phyloP scores from a whole-genome alignment of 208 protist species.

The Lotmaria passim region DNA sequence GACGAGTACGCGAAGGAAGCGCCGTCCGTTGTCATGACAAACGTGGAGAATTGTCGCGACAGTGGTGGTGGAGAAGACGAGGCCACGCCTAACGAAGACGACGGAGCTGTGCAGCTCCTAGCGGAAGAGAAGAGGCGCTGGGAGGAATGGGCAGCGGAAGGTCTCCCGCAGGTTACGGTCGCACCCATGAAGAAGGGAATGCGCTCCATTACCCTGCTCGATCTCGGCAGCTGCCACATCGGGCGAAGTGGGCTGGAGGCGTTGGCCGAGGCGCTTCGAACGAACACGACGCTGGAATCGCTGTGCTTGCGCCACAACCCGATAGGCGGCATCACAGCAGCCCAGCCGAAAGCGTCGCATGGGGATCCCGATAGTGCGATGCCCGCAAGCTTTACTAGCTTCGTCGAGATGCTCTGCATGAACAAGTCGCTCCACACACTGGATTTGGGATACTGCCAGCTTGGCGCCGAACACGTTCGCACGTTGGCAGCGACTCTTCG shows the following conservation, averaged over 20 bases:
- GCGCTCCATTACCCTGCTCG: constrained; percentile 59
- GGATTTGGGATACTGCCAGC: constrained; percentile 72
- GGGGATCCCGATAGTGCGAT: constrained; percentile 33
- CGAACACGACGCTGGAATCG: constrained; percentile 61
- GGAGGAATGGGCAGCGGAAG: constrained; percentile 25
- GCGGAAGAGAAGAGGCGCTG: constrained; percentile 31
- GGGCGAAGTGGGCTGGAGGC: constrained; percentile 50
- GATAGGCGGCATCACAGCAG: constrained; percentile 42
- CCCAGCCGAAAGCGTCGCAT: constrained; percentile 7
- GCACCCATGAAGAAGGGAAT: constrained; percentile 60
- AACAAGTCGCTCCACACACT: constrained; percentile 64
- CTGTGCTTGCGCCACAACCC: constrained; percentile 77
- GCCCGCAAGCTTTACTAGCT: constrained; percentile 50
- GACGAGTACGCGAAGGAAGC: constrained; percentile 46
- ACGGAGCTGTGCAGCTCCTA: constrained; percentile 25
- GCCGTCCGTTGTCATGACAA: constrained; percentile 38
- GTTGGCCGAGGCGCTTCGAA: constrained; percentile 52
- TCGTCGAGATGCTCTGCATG: constrained; percentile 45
- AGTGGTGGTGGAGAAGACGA: constrained; percentile 12
- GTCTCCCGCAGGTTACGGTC: constrained; percentile 20
- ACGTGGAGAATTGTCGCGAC: constrained; percentile 29
- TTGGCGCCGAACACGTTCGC: constrained; percentile 51
- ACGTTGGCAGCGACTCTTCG: constrained; percentile 44
- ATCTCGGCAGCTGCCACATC: constrained; percentile 76
- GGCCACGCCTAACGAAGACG: background rate